Conservation (phyloP, 139 green algal species). For the Pycnococcus provasolii region DNA sequence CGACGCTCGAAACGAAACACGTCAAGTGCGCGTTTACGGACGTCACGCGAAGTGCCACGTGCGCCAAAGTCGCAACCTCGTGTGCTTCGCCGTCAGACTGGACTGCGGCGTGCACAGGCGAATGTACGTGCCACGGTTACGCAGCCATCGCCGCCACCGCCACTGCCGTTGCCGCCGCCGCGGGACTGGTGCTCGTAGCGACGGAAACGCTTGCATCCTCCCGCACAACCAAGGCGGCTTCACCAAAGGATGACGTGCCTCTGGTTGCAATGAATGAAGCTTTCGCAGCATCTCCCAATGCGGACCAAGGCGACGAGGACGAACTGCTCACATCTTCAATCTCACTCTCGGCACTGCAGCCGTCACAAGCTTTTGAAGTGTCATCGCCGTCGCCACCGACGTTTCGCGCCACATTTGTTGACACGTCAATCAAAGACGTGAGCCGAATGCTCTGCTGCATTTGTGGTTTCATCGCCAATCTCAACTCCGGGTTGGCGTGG, state of each 20-base stretch:
- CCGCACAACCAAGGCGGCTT: too few species aligned
- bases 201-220: too few species aligned
- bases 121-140: constrained; percentile 12
- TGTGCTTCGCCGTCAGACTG: constrained; percentile 5
- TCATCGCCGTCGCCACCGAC: too few species aligned
- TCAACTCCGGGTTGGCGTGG: constrained; percentile 17
- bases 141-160: neutral
- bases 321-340: too few species aligned
- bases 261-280: too few species aligned
- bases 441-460: neutral
- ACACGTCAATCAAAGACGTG: neutral
- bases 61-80: neutral
- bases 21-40: constrained; percentile 7
- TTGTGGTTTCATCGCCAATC: constrained; percentile 6
- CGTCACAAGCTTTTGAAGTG: too few species aligned
- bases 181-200: too few species aligned
- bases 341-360: too few species aligned
- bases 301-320: too few species aligned
- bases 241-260: too few species aligned
- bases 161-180: too few species aligned
- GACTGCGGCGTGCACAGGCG: neutral
- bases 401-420: neutral
- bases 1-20: neutral
- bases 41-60: neutral
- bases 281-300: too few species aligned